Base-by-base conservation (phyloP, 257 asterid species). In the Ophiorrhiza pumila region DNA sequence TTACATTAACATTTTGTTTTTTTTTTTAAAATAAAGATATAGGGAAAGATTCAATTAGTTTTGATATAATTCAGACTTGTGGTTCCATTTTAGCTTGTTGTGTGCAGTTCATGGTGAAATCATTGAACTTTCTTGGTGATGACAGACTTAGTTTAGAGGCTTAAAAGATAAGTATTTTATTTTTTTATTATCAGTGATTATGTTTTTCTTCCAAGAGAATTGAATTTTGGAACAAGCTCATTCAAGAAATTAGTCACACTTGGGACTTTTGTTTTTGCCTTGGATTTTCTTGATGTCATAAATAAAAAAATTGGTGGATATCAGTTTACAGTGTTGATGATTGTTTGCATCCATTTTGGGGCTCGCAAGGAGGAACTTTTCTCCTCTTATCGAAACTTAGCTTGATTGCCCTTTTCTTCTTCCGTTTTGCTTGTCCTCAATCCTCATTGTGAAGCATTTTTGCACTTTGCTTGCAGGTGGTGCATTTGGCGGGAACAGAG, bases 401-500 rank as follows among this genome's bases (percentile, higher is more conserved):
- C 4, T 62, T 49, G 11, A 7, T 6, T 10, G 70, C 25, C 59
- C 61, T 12, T 68, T 52, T 46, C n/a, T 13, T 37, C 12, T 61
- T 72, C 11, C 27, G 8, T n/a, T 49, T 60, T 60, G 23, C 5
- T 65, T 23, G 3, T 63, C n/a, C n/a, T 35, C 7, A 15, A 37
- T 39, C 69, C 35, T 62, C 47, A 62, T 35, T 18, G 27, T 62
- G 66, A 31, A 60, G 29, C 39, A 20, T 63, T 14, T 4, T 64
- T n/a, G 34, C 22, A 7, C 50, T 43, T 43, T 39, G 35, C 43
- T 73, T 79, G 81, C 72, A 94, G 98, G 97, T 68, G 97, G 98
- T 63, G 93, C 95, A 69, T 92, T 95, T 82, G 99, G 98, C 66
- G 98, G 99, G 70, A 95, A 92, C 74, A 82, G 99, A 90, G 97